A percentile compares a stretch with the other conserved stretches of the same genome.
Evolutionary conservation across 164 flowering plant genomes (phyloP).

Genomic region (Vitis cinerea): DNA sequence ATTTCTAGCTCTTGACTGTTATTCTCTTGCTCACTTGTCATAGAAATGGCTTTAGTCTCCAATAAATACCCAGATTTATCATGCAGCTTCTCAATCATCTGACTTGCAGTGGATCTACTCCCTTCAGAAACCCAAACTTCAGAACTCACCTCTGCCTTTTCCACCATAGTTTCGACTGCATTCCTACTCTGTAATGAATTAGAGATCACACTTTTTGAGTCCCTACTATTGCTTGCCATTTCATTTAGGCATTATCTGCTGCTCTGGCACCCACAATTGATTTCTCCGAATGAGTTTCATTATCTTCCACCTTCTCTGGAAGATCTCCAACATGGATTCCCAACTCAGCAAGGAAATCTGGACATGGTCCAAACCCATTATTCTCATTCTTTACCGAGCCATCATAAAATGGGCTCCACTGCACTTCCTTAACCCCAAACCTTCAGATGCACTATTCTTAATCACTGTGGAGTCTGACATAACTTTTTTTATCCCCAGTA

Average conservation of each 20-base stretch:
- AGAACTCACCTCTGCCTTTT: no score
- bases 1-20: no score
- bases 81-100: no score
- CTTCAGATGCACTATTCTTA: no score
- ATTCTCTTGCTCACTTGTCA: no score
- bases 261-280: constrained; percentile 9
- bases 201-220: constrained; percentile 16
- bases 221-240: neutral
- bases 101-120: no score
- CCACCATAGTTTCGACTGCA: no score
- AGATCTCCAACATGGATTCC: constrained; percentile 36
- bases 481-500: no score
- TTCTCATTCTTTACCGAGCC: constrained; percentile 31
- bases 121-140: no score
- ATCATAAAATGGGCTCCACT: constrained; percentile 71
- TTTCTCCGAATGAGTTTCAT: constrained; percentile 16
- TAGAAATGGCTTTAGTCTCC: no score
- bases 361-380: neutral
- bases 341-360: constrained; percentile 55
- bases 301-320: constrained; percentile 21
- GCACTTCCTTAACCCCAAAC: constrained; percentile 66
- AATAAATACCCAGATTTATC: constrained; percentile 8
- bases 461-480: no score
- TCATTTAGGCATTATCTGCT: neutral
- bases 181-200: no score